Conservation (phyloP, 1,284 basidiomycete species). For the Mrakiaceae sp. region DNA sequence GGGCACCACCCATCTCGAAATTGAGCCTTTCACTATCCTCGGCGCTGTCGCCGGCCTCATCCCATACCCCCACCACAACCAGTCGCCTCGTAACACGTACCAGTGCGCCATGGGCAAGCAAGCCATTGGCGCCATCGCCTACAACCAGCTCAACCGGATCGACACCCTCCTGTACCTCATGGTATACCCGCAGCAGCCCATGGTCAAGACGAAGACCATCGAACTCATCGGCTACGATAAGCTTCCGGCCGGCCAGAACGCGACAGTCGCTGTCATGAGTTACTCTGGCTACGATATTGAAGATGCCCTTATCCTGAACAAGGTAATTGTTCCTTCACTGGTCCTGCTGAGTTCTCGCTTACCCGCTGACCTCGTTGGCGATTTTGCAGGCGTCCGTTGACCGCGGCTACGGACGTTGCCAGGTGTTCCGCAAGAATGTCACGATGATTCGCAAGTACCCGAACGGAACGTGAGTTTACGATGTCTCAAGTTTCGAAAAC, state of each 20-base stretch:
- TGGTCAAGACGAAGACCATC: constrained; percentile 99
- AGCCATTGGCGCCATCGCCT: constrained; percentile 97
- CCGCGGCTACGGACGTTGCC: constrained; percentile 93
- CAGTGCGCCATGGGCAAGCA: constrained; percentile 99
- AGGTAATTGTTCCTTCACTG: constrained; percentile 39
- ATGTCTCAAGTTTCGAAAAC: constrained; percentile 1
- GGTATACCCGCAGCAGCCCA: constrained; percentile 98
- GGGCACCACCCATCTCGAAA: constrained; percentile 88
- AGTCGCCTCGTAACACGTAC: constrained; percentile 97
- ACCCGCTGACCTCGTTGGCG: constrained; percentile 17
- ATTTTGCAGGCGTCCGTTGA: constrained; percentile 69
- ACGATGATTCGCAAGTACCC: constrained; percentile 92
- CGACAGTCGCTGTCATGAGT: constrained; percentile 97
- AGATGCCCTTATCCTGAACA: constrained; percentile 94
- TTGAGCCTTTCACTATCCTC: constrained; percentile 95
- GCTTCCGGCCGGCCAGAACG: constrained; percentile 95
- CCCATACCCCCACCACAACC: constrained; percentile 98
- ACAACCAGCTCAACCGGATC: constrained; percentile 95
- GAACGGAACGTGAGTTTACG: constrained; percentile 73
- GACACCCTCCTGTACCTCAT: constrained; percentile 97
- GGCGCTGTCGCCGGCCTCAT: constrained; percentile 97
- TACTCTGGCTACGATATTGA: constrained; percentile 99
- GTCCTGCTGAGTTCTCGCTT: neutral
- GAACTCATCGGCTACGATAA: constrained; percentile 94
- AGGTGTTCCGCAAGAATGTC: constrained; percentile 91